These are phyloP conservation scores for Dactylellina sp. DNA, from an alignment of 2,329 filamentous ascomycete genomes.

Conservation along the genomic window DNA sequence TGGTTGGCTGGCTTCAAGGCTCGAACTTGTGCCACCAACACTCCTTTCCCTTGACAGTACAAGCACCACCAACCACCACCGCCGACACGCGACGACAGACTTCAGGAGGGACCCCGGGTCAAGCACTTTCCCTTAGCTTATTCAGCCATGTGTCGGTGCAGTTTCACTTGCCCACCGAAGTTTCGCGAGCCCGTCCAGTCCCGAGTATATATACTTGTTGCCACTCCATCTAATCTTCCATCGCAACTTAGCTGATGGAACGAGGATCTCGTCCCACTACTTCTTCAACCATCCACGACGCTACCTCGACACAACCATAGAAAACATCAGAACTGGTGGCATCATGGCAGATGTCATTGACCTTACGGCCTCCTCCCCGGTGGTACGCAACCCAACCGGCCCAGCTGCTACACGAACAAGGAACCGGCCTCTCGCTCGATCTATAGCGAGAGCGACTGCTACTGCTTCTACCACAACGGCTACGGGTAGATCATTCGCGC, in stretches of 20 bases:
- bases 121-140: not conserved
- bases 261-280: not conserved
- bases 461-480: not conserved
- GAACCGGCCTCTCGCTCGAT: not conserved
- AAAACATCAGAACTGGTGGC: not conserved
- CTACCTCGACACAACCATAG: not conserved
- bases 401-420: slow-evolving; percentile 7
- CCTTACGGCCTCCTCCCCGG: slow-evolving; percentile 37
- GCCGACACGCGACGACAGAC: slow-evolving; percentile 1
- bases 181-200: not conserved
- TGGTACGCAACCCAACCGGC: not conserved
- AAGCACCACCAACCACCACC: not conserved
- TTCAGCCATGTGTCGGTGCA: slow-evolving; percentile 9
- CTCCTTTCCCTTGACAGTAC: too few species aligned
- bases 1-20: too few species aligned
- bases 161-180: not conserved
- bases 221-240: not conserved
- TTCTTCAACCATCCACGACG: not conserved
- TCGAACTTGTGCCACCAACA: too few species aligned
- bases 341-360: slow-evolving; percentile 36
- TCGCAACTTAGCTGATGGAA: not conserved
- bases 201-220: slow-evolving; percentile 1
- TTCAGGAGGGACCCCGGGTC: not conserved
- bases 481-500: not conserved
- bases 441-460: too few species aligned